Evolutionary conservation across 192 early-diverging fungal genomes (phyloP).

Genomic region (Backusella tuberculispora): DNA sequence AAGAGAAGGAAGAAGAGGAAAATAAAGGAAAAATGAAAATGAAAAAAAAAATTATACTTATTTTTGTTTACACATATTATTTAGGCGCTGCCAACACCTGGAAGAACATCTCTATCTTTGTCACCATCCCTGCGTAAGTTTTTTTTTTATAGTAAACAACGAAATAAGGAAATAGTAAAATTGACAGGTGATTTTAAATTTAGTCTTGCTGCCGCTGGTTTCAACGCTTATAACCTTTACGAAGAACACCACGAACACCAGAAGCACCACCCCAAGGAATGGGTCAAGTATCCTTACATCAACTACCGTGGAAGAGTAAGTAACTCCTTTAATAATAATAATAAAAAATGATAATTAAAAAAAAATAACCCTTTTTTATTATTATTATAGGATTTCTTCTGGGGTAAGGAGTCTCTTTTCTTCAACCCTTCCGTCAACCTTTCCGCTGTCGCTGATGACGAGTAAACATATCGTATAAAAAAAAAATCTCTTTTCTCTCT

Average conservation of each 20-base stretch:
- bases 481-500: background rate
- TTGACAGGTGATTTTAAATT: background rate
- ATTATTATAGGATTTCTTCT: conserved; percentile 43
- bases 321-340: background rate
- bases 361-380: background rate
- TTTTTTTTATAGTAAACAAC: background rate
- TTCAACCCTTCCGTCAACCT: conserved; percentile 43
- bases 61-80: background rate
- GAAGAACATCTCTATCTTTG: conserved; percentile 45
- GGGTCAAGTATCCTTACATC: conserved; percentile 38
- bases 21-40: background rate
- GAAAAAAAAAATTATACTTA: too few species aligned
- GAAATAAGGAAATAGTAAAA: background rate
- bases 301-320: conserved; percentile 67
- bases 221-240: conserved; percentile 45
- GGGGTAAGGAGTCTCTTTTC: conserved; percentile 42
- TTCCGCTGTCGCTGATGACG: conserved; percentile 30
- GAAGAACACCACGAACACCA: conserved; percentile 35
- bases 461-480: conserved; percentile 10
- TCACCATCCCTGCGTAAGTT: conserved; percentile 45
- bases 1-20: background rate
- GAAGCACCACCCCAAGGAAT: conserved; percentile 38
- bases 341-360: too few species aligned
- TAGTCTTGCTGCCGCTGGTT: conserved; percentile 39
- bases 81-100: conserved; percentile 40